A percentile compares a stretch with the other conserved stretches of the same genome.
Conservation (phyloP, 108 stramenopile species). For the Pseudonitzschia delicatissima region DNA sequence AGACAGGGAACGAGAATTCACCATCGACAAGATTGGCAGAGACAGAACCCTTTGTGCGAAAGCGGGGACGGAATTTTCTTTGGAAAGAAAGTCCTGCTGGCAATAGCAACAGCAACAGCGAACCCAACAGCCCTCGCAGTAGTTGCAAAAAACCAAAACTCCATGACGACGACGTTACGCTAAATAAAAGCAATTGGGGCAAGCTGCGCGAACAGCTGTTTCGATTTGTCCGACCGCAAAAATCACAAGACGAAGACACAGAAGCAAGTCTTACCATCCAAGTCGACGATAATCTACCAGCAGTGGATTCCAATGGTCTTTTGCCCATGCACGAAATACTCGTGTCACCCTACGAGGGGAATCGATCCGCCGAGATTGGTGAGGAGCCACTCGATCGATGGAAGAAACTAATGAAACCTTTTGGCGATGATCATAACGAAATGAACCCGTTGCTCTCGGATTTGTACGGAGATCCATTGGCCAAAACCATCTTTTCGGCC, state of each 20-base stretch:
- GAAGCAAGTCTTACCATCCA: too few species aligned
- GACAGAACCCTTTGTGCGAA: too few species aligned
- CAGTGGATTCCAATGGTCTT: background rate
- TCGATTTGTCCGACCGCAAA: too few species aligned
- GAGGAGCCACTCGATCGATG: background rate
- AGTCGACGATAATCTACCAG: background rate
- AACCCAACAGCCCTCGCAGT: background rate
- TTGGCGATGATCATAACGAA: background rate
- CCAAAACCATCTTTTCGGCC: background rate
- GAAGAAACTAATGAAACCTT: background rate
- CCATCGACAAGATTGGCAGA: too few species aligned
- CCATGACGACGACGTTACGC: background rate
- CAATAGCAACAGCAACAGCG: background rate
- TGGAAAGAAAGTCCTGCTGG: too few species aligned
- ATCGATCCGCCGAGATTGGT: constrained; percentile 6
- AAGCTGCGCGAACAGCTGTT: too few species aligned
- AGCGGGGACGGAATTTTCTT: too few species aligned
- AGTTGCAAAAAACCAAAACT: background rate
- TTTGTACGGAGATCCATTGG: background rate
- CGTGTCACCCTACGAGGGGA: constrained; percentile 3
- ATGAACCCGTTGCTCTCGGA: background rate
- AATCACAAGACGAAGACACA: too few species aligned
- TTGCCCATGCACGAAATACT: background rate
- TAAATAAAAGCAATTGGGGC: background rate
- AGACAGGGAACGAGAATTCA: too few species aligned